Evolutionary conservation across 2,329 filamentous ascomycete species (phyloP).

Genomic region (Neocucurbitaria cava): DNA sequence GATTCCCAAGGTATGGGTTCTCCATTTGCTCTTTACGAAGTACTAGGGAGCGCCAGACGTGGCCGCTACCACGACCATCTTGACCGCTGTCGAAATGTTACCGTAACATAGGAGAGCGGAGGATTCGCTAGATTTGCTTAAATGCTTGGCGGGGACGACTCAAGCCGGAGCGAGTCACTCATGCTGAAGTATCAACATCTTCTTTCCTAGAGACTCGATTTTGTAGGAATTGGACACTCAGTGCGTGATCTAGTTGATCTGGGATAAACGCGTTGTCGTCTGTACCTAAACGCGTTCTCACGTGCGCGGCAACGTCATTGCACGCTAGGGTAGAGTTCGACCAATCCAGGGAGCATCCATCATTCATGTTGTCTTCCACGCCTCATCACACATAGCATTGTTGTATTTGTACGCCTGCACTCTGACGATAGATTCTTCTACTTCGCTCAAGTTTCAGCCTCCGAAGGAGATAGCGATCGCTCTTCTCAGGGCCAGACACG

Average conservation of each 20-base stretch:
- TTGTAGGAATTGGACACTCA: background rate
- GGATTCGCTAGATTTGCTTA: background rate
- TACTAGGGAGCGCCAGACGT: background rate
- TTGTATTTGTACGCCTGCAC: background rate
- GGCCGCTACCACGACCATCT: background rate
- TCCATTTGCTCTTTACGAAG: no score
- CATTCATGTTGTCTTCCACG: no score
- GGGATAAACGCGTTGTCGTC: background rate
- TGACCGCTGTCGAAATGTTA: background rate
- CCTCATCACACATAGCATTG: background rate
- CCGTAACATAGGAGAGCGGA: background rate
- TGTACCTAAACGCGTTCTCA: background rate
- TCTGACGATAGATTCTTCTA: no score
- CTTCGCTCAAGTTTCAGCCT: no score
- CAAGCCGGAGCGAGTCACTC: background rate
- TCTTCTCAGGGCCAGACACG: no score
- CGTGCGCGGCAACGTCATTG: background rate
- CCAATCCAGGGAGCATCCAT: no score
- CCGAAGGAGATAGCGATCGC: no score
- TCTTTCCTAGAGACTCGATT: background rate
- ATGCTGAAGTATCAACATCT: background rate
- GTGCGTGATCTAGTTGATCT: background rate
- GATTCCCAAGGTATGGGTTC: background rate
- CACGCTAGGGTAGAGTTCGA: background rate
- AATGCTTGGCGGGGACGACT: background rate